These are phyloP conservation scores for Nyssa sinensis DNA, from an alignment of 148 eudicot genomes.

Conservation along the genomic window DNA sequence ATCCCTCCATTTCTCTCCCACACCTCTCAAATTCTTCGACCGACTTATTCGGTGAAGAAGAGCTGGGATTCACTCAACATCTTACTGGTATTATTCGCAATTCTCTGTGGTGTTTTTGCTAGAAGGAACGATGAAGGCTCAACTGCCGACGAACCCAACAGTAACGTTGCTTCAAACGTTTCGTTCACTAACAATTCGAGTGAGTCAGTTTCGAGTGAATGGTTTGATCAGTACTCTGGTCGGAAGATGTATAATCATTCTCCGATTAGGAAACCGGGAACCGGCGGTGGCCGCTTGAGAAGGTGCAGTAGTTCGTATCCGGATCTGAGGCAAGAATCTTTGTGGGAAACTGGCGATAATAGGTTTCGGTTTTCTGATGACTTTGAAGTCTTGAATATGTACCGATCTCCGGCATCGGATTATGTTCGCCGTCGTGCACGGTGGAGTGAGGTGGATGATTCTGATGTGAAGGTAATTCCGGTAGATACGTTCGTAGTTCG, in stretches of 20 bases:
- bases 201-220: conserved; percentile 18
- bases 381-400: conserved; percentile 36
- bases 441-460: conserved; percentile 27
- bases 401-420: conserved; percentile 29
- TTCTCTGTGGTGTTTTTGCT: conserved; percentile 64
- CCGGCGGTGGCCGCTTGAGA: conserved; percentile 37
- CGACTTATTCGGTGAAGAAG: conserved; percentile 28
- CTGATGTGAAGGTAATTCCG: conserved; percentile 42
- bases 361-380: conserved; percentile 54
- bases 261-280: neutral
- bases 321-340: conserved; percentile 36
- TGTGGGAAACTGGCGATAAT: conserved; percentile 34
- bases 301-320: conserved; percentile 64
- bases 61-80: conserved; percentile 60
- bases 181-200: neutral
- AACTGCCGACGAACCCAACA: neutral
- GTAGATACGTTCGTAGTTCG: conserved; percentile 46
- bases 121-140: conserved; percentile 40
- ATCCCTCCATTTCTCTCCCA: conserved; percentile 37
- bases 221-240: conserved; percentile 30
- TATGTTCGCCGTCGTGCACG: conserved; percentile 13
- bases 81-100: conserved; percentile 56
- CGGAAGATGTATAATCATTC: conserved; percentile 25
- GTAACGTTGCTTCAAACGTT: neutral
- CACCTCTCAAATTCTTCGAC: conserved; percentile 26